phyloP scores from a whole-genome alignment of 208 protist species.

The Leishmania braziliensis region DNA sequence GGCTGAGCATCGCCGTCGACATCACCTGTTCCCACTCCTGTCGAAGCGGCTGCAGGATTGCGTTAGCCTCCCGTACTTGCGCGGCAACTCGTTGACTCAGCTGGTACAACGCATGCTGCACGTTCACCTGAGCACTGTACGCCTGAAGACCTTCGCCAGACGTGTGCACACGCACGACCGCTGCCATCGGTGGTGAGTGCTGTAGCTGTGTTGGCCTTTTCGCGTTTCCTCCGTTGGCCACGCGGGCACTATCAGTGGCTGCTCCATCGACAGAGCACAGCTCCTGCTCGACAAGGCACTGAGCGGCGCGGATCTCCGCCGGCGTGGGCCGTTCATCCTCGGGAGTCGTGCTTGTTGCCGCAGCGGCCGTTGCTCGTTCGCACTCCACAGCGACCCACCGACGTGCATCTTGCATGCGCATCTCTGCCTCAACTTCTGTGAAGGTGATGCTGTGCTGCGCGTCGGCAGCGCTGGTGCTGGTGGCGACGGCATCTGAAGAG shows the following conservation, averaged over 20 bases:
- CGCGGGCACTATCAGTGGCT: background rate
- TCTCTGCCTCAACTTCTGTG: conserved; percentile 5
- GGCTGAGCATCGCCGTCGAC: conserved; percentile 26
- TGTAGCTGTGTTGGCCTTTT: background rate
- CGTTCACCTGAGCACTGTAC: conserved; percentile 26
- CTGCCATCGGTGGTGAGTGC: conserved; percentile 2
- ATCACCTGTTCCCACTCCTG: conserved; percentile 33
- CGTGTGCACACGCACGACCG: conserved; percentile 11
- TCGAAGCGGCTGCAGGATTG: conserved; percentile 22
- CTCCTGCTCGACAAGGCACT: conserved; percentile 12
- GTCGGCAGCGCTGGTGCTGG: background rate
- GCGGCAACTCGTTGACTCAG: conserved; percentile 24
- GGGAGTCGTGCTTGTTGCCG: background rate
- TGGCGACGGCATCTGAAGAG: background rate
- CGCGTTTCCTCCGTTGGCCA: background rate
- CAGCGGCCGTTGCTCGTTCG: conserved; percentile 8
- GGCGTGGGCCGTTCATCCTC: background rate
- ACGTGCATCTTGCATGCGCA: conserved; percentile 19
- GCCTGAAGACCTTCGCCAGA: conserved; percentile 2
- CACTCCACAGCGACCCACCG: conserved; percentile 33
- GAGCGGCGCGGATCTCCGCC: background rate
- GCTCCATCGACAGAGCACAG: background rate
- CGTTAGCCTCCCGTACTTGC: conserved; percentile 28
- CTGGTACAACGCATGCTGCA: conserved; percentile 29
- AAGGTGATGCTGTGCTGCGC: background rate